Conservation (phyloP, 2,329 filamentous ascomycete species). For the Lachnellula willkommii region DNA sequence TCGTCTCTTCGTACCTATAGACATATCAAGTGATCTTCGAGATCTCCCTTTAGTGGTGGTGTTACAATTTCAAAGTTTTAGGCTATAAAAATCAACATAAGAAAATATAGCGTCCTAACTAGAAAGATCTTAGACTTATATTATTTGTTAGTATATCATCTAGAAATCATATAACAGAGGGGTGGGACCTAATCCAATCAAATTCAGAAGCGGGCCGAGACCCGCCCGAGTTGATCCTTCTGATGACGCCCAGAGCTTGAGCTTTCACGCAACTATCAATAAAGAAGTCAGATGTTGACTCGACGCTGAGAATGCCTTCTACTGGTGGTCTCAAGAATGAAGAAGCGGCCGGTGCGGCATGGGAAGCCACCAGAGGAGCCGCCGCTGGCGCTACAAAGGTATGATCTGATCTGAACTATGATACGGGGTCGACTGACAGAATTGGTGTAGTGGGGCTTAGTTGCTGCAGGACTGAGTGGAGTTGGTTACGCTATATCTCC, state of each 20-base stretch:
- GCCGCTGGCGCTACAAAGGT: slow-evolving; percentile 61
- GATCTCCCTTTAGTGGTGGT: too few species aligned
- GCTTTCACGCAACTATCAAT: background rate
- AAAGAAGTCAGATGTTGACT: background rate
- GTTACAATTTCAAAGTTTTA: too few species aligned
- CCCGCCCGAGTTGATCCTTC: background rate
- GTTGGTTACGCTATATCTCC: slow-evolving; percentile 62
- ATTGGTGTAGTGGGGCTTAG: slow-evolving; percentile 52
- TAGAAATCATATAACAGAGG: too few species aligned
- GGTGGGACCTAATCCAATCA: too few species aligned
- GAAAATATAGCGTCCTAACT: too few species aligned
- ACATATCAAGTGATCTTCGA: too few species aligned
- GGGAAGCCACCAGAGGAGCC: slow-evolving; percentile 66
- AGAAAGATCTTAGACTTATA: too few species aligned
- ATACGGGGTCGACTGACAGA: background rate
- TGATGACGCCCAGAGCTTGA: slow-evolving; percentile 5
- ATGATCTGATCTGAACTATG: slow-evolving; percentile 19
- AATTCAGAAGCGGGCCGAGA: background rate
- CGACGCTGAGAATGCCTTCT: slow-evolving; percentile 36
- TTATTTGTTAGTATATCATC: too few species aligned
- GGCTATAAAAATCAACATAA: too few species aligned
- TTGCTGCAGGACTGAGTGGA: slow-evolving; percentile 58
- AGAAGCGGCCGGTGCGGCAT: slow-evolving; percentile 64
- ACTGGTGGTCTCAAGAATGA: slow-evolving; percentile 57
- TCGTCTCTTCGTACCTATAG: too few species aligned